Evolutionary conservation across 139 green algal species (phyloP).

Genomic region (Auxenochlorella pyrenoidosa): DNA sequence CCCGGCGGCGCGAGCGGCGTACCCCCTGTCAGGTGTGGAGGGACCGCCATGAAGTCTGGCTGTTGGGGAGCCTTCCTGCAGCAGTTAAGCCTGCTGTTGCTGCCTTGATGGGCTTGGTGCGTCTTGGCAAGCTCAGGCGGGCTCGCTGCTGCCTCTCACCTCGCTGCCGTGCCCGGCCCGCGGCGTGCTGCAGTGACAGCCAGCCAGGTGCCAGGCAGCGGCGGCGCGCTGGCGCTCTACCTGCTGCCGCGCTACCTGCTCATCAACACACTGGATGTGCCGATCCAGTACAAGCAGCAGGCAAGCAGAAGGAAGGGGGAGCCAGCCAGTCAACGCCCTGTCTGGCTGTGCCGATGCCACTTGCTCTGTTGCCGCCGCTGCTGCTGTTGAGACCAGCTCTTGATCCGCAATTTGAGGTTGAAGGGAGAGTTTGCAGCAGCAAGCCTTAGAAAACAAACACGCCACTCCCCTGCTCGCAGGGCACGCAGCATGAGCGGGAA

Average conservation of each 20-base stretch:
- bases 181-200: constrained; percentile 24
- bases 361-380: too few relatives aligned
- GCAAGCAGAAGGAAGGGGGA: neutral
- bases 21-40: constrained; percentile 39
- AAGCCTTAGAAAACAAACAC: too few relatives aligned
- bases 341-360: too few relatives aligned
- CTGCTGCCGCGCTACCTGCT: constrained; percentile 82
- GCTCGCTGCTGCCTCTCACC: neutral
- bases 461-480: constrained; percentile 3
- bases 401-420: too few relatives aligned
- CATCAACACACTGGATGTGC: constrained; percentile 68
- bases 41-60: too few relatives aligned
- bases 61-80: too few relatives aligned
- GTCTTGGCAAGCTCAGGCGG: neutral
- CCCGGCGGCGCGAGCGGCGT: constrained; percentile 22
- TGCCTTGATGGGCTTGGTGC: too few relatives aligned
- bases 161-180: too few relatives aligned
- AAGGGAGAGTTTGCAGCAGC: too few relatives aligned
- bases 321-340: too few relatives aligned
- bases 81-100: too few relatives aligned
- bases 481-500: constrained; percentile 44
- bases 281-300: constrained; percentile 75
- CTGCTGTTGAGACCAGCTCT: too few relatives aligned
- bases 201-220: constrained; percentile 46
- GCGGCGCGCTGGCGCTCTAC: constrained; percentile 69